Base-by-base conservation (phyloP, 2,329 filamentous ascomycete species). In the Phaeosphaeriaceae sp. region DNA sequence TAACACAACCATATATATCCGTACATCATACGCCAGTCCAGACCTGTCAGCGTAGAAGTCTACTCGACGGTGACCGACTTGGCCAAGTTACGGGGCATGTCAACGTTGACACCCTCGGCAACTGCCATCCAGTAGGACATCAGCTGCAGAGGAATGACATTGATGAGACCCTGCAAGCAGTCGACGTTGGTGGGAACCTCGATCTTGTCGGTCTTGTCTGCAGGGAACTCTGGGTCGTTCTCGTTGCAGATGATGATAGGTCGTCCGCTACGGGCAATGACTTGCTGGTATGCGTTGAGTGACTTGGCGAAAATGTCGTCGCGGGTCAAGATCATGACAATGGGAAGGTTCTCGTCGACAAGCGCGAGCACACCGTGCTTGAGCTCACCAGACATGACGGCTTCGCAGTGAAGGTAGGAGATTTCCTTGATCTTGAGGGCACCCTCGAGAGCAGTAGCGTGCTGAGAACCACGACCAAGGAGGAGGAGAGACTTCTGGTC, bases 341-440 rank as follows among this genome's bases (percentile, higher is more conserved):
- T 99, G 62, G 95, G 95, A 40, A 99, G 88, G 82, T 97, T 94
- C 86, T 99, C 95, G 74, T 99, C 95, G 59, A 99, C 95, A 63
- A 99, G 86, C 53, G 95, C 95, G 76, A 99, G 85, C 52, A 99
- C 95, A 85, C 95, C 95, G 81, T 99, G 95, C 88, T 99, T 99
- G 73, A 99, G 87, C 83, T 99, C 95, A 81, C 95, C 95, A 65
- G 95, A 98, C 95, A 99, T 99, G 84, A 99, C 95, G 71, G 95
- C 95, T 84, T 99, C 95, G 81, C 95, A 99, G 82, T 99, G 95
- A 59, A 99, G 91, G 82, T 99, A 99, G 19, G 94, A 98, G 74
- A 99, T 99, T 83, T 99, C 95, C 88, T 99, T 99, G 82, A 99
- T 99, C 86, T 99, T 99, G 70, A 99, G 86, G 50, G 95, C 95